Base-by-base conservation (phyloP, 2,329 filamentous ascomycete genomes). In the Golovinomyces cichoracearum region DNA sequence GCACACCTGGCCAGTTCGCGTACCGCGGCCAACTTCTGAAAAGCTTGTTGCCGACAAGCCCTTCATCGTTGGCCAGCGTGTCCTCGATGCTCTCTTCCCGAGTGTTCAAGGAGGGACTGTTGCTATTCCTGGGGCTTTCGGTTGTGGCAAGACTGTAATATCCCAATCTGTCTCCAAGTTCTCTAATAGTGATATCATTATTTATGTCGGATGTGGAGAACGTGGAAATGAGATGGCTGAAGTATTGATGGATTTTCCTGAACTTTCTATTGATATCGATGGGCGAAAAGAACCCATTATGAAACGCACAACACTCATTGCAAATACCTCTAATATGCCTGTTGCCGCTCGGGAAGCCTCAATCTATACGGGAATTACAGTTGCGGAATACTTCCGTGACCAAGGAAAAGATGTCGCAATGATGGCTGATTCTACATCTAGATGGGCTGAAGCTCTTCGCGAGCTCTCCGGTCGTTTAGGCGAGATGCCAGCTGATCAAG, bases 261-360 rank as follows among this genome's bases (percentile, higher is more conserved):
- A 95, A 73, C 82, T 98, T 55, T 82, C 83, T 45, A 98, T 98
- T 62, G 80, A 92, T 17, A 77, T 95, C 57, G 80, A 93, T 40
- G 90, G 90, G 58, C 84, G 88, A 62, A 80, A 88, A 67, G 90
- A 98, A 64, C 86, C 88, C 57, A 98, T 98, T 70, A 98, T 98
- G 90, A 98, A 98, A 76, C 88, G 90, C 64, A 98, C 90, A 15
- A 92, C 85, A 21, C 73, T 98, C 52, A 95, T 98, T 62, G 90
- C 90, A 64, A 98, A 98, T 68, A 98, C 90, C 40, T 98, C 90
- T 59, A 98, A 98, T 72, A 98, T 98, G 90, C 90, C 90, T 53
- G 90, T 98, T 61, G 90, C 90, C 54, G 90, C 90, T 52, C 84
- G 90, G 68, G 90, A 98, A 66, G 90, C 90, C 50, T 98, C 90